Percentiles rank a stretch among this genome's conserved stretches.
Evolutionary conservation across 257 asterid genomes (phyloP).

Genomic region (Solanum ossicruentum): DNA sequence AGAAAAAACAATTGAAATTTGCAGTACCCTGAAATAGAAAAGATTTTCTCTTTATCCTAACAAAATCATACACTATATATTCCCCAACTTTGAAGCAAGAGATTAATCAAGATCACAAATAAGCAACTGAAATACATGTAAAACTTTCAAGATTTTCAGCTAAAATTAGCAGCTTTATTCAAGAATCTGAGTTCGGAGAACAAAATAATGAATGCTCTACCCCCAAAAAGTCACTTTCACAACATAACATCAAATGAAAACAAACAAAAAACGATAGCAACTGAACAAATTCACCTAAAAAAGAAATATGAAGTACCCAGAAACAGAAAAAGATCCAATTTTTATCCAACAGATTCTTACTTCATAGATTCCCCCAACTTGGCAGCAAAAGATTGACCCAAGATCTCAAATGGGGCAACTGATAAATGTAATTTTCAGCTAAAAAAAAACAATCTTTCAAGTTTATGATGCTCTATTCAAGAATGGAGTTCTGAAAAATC

Average conservation of each 20-base stretch:
- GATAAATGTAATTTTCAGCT: not conserved
- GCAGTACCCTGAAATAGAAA: not conserved
- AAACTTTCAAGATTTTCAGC: not conserved
- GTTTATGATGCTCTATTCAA: not conserved
- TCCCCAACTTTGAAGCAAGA: constrained; percentile 4
- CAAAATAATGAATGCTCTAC: not conserved
- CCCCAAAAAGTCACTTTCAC: not conserved
- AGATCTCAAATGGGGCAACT: not conserved
- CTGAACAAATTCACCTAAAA: not conserved
- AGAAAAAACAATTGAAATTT: not conserved
- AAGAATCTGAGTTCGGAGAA: not conserved
- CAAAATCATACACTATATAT: constrained; percentile 7
- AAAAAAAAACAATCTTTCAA: not conserved
- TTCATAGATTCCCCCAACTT: not conserved
- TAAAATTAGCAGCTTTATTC: not conserved
- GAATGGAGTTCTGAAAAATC: not conserved
- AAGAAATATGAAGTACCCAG: not conserved
- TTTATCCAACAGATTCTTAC: not conserved
- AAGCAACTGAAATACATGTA: not conserved
- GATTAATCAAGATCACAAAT: not conserved
- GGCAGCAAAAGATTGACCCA: not conserved
- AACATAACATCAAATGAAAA: not conserved
- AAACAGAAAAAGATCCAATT: not conserved
- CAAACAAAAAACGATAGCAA: not conserved
- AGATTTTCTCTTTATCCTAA: constrained; percentile 3